phyloP scores from a whole-genome alignment of 2,329 filamentous ascomycete genomes.

The Lachnellula cervina region DNA sequence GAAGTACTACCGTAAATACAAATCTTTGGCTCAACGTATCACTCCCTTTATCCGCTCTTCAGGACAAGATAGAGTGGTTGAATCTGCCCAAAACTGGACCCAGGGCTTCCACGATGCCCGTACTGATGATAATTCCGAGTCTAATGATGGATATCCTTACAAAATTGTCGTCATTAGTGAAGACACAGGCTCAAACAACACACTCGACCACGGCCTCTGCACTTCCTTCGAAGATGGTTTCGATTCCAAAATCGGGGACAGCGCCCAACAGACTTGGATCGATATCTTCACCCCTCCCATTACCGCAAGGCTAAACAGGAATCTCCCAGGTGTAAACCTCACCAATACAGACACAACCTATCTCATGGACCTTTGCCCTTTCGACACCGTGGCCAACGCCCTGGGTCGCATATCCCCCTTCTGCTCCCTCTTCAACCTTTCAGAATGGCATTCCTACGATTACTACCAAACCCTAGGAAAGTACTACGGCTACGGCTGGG shows the following conservation, averaged over 20 bases:
- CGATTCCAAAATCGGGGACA: slow-evolving; percentile 42
- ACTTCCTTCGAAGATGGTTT: slow-evolving; percentile 61
- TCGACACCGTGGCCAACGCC: slow-evolving; percentile 66
- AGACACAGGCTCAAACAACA: slow-evolving; percentile 66
- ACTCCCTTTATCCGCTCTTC: slow-evolving; percentile 70
- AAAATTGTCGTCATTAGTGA: slow-evolving; percentile 68
- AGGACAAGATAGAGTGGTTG: slow-evolving; percentile 64
- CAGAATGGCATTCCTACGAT: slow-evolving; percentile 75
- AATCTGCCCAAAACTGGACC: slow-evolving; percentile 71
- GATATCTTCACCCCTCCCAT: slow-evolving; percentile 63
- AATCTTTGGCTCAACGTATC: slow-evolving; percentile 49
- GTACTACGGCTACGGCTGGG: slow-evolving; percentile 75
- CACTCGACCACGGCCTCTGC: slow-evolving; percentile 71
- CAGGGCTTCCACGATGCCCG: slow-evolving; percentile 60
- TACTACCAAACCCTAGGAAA: slow-evolving; percentile 78
- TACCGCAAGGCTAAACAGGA: slow-evolving; percentile 60
- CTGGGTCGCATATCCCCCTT: slow-evolving; percentile 60
- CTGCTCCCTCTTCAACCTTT: slow-evolving; percentile 66
- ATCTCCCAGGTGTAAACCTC: slow-evolving; percentile 64
- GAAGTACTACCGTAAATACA: slow-evolving; percentile 72
- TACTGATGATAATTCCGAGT: slow-evolving; percentile 35
- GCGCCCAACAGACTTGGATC: slow-evolving; percentile 54
- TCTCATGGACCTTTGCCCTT: slow-evolving; percentile 87
- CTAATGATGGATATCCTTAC: slow-evolving; percentile 42
- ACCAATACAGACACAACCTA: slow-evolving; percentile 57